Percentiles rank a stretch among this genome's conserved stretches.
These are phyloP conservation scores for Thraustochytrium striatum DNA, from an alignment of 352 stramenopile genomes.

Conservation along the genomic window DNA sequence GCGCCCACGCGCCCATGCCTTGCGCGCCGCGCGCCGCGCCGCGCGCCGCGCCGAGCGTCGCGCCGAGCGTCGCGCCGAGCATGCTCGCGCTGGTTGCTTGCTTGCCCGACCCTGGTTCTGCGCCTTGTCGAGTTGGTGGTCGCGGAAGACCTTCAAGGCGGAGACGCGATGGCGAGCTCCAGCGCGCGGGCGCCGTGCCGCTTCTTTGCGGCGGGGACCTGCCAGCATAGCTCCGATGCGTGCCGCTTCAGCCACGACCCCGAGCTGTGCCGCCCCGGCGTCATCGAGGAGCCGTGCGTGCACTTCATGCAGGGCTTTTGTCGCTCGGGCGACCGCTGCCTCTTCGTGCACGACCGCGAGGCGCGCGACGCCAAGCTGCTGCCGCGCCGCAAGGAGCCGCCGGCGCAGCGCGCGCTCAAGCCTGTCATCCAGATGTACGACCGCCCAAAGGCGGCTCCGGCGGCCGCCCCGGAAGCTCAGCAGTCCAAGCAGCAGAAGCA, in stretches of 20 bases:
- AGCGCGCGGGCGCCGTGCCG: conserved; percentile 8
- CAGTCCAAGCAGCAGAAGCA: not conserved
- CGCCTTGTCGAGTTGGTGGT: too few species aligned
- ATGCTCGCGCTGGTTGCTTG: too few species aligned
- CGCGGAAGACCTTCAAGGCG: too few species aligned
- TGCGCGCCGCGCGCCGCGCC: too few species aligned
- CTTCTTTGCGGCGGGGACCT: conserved; percentile 30
- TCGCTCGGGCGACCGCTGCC: conserved; percentile 4
- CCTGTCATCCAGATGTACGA: not conserved
- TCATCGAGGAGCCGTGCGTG: conserved; percentile 12
- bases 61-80: too few species aligned
- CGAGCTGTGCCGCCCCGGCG: not conserved
- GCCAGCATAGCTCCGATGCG: conserved; percentile 16
- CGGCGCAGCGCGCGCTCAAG: not conserved
- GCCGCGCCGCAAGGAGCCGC: not conserved
- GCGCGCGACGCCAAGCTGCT: not conserved
- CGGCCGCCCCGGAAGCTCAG: not conserved
- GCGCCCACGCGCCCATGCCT: too few species aligned
- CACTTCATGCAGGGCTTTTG: conserved; percentile 35
- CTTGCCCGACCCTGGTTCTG: too few species aligned
- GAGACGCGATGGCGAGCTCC: not conserved
- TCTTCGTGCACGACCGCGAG: conserved; percentile 23
- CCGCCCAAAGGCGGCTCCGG: not conserved
- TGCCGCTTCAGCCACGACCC: conserved; percentile 38
- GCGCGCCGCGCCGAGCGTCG: too few species aligned